phyloP scores from a whole-genome alignment of 306 rosid species.

The Medicago arabica region DNA sequence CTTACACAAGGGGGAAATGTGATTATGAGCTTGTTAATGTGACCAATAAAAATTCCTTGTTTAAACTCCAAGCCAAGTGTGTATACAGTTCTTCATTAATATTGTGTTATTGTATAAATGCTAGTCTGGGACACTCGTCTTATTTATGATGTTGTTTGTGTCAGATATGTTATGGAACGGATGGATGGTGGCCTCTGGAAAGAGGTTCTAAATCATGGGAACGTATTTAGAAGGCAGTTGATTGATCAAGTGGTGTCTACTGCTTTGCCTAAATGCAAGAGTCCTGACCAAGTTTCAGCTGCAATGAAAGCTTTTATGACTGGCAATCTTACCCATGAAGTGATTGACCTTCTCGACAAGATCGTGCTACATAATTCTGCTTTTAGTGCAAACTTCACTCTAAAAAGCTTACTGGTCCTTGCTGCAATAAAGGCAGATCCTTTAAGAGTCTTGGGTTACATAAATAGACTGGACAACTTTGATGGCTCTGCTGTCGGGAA shows the following conservation, averaged over 20 bases:
- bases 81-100: slow-evolving; percentile 30
- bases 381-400: slow-evolving; percentile 79
- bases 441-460: slow-evolving; percentile 82
- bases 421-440: slow-evolving; percentile 90
- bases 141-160: slow-evolving; percentile 35
- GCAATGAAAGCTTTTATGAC: slow-evolving; percentile 94
- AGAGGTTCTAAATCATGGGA: slow-evolving; percentile 76
- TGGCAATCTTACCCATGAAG: slow-evolving; percentile 79
- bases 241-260: slow-evolving; percentile 95
- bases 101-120: slow-evolving; percentile 13
- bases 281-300: slow-evolving; percentile 96
- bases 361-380: slow-evolving; percentile 88
- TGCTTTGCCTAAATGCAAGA: slow-evolving; percentile 96
- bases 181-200: slow-evolving; percentile 94
- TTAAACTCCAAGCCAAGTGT: slow-evolving; percentile 93
- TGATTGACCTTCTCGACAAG: slow-evolving; percentile 90
- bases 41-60: slow-evolving; percentile 85
- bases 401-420: slow-evolving; percentile 75
- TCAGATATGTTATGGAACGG: slow-evolving; percentile 95
- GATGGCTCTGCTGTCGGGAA: slow-evolving; percentile 97
- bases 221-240: slow-evolving; percentile 80
- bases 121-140: slow-evolving; percentile 22
- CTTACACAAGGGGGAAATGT: slow-evolving; percentile 91
- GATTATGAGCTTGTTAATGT: slow-evolving; percentile 89
- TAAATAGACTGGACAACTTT: slow-evolving; percentile 80